Percentiles rank a stretch among this genome's conserved stretches.
phyloP scores from a whole-genome alignment of 768 basidiomycete species.

The Hygrophoropsis aurantiaca region DNA sequence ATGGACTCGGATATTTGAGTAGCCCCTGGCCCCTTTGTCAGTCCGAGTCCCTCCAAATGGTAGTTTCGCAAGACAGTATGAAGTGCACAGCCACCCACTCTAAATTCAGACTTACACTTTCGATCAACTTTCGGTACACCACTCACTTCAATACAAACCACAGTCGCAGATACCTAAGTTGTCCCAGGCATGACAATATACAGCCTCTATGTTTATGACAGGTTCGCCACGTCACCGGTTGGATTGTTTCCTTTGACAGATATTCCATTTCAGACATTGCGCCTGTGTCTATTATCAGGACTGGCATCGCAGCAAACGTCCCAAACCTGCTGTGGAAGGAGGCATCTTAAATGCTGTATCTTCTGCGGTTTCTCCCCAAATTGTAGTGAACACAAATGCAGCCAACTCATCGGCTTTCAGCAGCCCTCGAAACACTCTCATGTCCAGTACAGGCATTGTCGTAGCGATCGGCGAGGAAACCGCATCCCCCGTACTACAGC shows the following conservation, averaged over 20 bases:
- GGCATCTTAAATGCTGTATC: constrained; percentile 81
- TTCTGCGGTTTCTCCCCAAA: constrained; percentile 51
- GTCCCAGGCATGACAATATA: constrained; percentile 73
- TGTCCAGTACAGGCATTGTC: constrained; percentile 64
- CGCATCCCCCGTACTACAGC: constrained; percentile 21
- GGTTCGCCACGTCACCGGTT: constrained; percentile 43
- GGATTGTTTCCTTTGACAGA: constrained; percentile 1
- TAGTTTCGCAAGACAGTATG: too few species aligned
- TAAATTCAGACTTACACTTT: too few species aligned
- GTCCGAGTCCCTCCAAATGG: too few species aligned
- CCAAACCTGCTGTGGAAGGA: constrained; percentile 70
- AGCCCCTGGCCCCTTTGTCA: too few species aligned
- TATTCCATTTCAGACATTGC: constrained; percentile 65
- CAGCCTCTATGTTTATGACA: constrained; percentile 92
- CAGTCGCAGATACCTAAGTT: too few species aligned
- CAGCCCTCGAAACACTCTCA: constrained; percentile 67
- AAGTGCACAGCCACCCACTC: too few species aligned
- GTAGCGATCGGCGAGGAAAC: constrained; percentile 57
- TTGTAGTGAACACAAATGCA: constrained; percentile 30
- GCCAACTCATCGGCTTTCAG: constrained; percentile 40
- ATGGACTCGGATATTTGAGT: too few species aligned
- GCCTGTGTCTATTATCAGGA: constrained; percentile 94
- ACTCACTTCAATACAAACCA: too few species aligned
- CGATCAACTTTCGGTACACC: too few species aligned
- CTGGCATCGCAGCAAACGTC: constrained; percentile 81